Evolutionary conservation across 805 yeast genomes (phyloP), one percentile per base, ranked within the genome.

Genomic region (Clavispora carvajalis): DNA sequence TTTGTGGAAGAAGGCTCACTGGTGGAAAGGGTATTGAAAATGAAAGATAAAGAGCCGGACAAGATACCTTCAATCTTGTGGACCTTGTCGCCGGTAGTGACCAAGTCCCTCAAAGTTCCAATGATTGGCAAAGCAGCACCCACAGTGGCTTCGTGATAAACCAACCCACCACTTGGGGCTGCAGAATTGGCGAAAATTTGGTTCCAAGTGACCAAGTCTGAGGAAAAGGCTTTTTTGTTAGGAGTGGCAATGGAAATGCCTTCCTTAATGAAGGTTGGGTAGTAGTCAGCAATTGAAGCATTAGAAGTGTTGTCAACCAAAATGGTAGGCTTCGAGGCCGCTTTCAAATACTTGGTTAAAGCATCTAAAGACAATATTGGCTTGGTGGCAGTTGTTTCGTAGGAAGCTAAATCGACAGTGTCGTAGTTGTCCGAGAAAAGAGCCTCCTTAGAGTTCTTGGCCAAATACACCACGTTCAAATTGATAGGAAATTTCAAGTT

Each of bases 101-200:
- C 74, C 66, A 91, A 74, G 62, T 93, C 99, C 58, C 81, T 85
- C 57, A 93, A 71, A 38, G 96, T 85, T 36, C 88, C 82, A 54
- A 93, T 82, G 47, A 93, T 80, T 45, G 99, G 99, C 62, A 93
- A 75, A 43, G 98, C 99, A 33, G 99, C 99, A 59, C 98, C 98
- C 44, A 93, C 98, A 7, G 97, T 88, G 37, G 99, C 95, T 73
- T 93, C 99, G 59, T 93, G 99, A 73, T 89, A 91, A 34, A 89
- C 95, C 48, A 91, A 73, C 30, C 88, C 90, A 34, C 75, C 71
- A 26, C 71, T 68, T 35, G 76, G 72, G 29, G 69, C 65, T 28
- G 71, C 73, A 25, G 84, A 75, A 38, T 65, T 63, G 25, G 62
- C 57, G 54, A 86, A 86, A 40, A 93, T 79, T 38, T 75, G 73